A percentile compares a stretch with the other conserved stretches of the same genome.
Conservation (phyloP, 306 rosid species). For the Glycine soja region DNA sequence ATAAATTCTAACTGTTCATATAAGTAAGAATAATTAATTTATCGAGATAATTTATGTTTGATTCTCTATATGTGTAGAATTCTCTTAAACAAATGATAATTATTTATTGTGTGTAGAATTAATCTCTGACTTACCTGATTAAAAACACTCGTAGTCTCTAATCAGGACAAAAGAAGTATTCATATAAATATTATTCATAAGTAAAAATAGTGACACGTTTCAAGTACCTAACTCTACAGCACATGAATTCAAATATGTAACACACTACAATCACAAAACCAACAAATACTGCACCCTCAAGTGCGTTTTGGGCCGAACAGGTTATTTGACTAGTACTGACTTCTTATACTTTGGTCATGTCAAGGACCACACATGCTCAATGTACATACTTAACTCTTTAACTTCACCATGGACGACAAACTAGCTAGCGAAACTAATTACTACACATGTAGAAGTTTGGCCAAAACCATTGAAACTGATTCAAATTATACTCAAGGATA, state of each 20-base stretch:
- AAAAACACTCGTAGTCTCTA: no score
- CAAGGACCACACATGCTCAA: background rate
- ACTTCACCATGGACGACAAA: background rate
- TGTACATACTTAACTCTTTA: background rate
- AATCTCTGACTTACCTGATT: no score
- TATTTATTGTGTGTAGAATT: no score
- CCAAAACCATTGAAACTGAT: background rate
- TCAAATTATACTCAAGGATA: background rate
- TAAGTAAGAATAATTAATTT: no score
- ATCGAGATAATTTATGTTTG: no score
- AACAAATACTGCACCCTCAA: background rate
- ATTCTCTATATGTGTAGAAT: no score
- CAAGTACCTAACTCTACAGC: background rate
- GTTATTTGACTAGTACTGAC: background rate
- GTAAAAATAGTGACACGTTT: background rate
- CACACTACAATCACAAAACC: background rate
- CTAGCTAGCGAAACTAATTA: background rate
- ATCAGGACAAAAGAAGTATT: background rate
- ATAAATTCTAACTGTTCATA: no score
- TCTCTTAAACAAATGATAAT: no score
- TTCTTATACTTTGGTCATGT: background rate
- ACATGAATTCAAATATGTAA: no score
- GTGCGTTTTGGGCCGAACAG: constrained; percentile 12
- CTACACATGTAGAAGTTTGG: background rate
- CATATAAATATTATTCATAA: background rate